Base-by-base conservation (phyloP, 2,329 filamentous ascomycete species). In the Aspergillus calidoustus region DNA sequence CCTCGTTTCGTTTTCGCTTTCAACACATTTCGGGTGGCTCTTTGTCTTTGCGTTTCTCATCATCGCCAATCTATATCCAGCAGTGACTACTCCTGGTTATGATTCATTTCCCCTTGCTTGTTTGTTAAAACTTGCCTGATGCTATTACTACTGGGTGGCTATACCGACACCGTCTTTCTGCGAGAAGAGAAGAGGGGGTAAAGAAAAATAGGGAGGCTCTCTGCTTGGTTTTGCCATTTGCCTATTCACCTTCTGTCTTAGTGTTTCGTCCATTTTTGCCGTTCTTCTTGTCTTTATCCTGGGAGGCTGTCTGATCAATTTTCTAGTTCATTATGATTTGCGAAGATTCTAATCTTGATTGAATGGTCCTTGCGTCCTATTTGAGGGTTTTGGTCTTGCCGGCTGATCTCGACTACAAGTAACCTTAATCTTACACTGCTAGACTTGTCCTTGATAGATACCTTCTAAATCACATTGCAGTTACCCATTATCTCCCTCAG, bases 271-370 rank as follows among this genome's bases (percentile, higher is more conserved):
- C 19, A 19, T 62, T 25, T 59, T 61, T 61, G 19, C 19, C 19
- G 19, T 61, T 65, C 68, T 53, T 71, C 68, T 53, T 71, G 63
- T 65, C 64, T 22, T 59, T 59, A 38, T 68, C 59, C 62, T 75
- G 75, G 74, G 73, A 74, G 75, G 75, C 72, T 77, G 75, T 77
- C 71, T 78, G 76, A 77, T 77, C 71, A 77, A 43, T 65, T 59
- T 65, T 62, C 15, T 41, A 41, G 34, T 41, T 63, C 51, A 62
- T 59, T 50, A 63, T 59, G 54, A 62, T 56, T 46, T 57, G 55
- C 62, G 50, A 62, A 41, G 13, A 57, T 60, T 31, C 44, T 25
- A 54, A 53, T 61, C 52, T 59, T 59, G 31, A 50, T 60, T 57
- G 31, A 28, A 28, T 28, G 6, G 25, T 28, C 25, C 25, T 28